Evolutionary conservation across 1,284 basidiomycete genomes (phyloP).

Genomic region (Leccinum subfulvum): DNA sequence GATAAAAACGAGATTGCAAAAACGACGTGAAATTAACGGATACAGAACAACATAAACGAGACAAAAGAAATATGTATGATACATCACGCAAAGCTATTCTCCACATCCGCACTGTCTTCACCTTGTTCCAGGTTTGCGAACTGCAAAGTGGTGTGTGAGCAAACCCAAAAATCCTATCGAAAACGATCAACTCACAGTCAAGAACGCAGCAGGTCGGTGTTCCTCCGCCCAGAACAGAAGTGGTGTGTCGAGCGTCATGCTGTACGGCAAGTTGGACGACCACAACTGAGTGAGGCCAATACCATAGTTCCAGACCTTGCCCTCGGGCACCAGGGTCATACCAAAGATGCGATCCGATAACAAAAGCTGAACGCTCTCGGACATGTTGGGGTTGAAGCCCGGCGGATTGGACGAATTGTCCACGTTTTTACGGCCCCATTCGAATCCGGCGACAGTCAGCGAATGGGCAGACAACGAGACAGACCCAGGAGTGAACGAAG

Average conservation of each 20-base stretch:
- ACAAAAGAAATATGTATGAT: constrained; percentile 6
- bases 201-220: constrained; percentile 89
- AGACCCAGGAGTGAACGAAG: constrained; percentile 97
- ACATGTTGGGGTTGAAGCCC: constrained; percentile 97
- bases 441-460: constrained; percentile 88
- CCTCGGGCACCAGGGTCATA: constrained; percentile 89
- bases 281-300: constrained; percentile 91
- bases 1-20: constrained; percentile 10
- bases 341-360: constrained; percentile 92
- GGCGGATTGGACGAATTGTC: constrained; percentile 84
- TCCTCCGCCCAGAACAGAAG: constrained; percentile 95
- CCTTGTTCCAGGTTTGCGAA: constrained; percentile 84
- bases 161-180: not conserved
- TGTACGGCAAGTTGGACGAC: constrained; percentile 82
- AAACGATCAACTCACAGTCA: constrained; percentile 59
- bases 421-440: constrained; percentile 94
- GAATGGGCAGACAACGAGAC: constrained; percentile 94
- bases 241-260: constrained; percentile 88
- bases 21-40: constrained; percentile 1
- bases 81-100: constrained; percentile 76
- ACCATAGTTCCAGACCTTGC: constrained; percentile 92
- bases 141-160: constrained; percentile 35
- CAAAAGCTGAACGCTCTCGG: constrained; percentile 92
- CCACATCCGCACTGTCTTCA: constrained; percentile 88
- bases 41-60: constrained; percentile 1